phyloP scores from a whole-genome alignment of 805 yeast species.

The Cyberlindnera meyerae region DNA sequence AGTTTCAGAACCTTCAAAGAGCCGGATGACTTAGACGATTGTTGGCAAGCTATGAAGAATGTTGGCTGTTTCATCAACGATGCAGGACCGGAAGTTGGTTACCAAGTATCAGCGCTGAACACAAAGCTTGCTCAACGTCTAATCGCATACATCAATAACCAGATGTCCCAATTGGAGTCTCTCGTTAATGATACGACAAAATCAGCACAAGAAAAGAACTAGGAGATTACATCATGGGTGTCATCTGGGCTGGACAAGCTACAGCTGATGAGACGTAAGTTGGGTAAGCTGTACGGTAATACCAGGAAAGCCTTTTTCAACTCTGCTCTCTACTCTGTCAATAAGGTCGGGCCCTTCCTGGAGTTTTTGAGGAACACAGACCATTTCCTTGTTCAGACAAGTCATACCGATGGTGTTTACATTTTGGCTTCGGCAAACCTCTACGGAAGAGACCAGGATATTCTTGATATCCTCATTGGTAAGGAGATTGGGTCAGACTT shows the following conservation, averaged over 20 bases:
- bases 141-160: conserved; percentile 65
- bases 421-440: conserved; percentile 62
- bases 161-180: conserved; percentile 57
- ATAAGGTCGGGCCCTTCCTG: conserved; percentile 47
- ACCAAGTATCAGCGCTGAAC: conserved; percentile 62
- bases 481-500: conserved; percentile 49
- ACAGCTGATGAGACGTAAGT: conserved; percentile 74
- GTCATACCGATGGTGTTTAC: conserved; percentile 68
- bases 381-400: conserved; percentile 75
- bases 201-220: conserved; percentile 20
- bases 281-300: conserved; percentile 69
- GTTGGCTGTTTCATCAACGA: conserved; percentile 76
- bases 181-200: conserved; percentile 20
- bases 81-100: conserved; percentile 77
- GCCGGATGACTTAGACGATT: conserved; percentile 81
- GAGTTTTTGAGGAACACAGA: conserved; percentile 56
- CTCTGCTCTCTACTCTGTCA: conserved; percentile 55
- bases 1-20: conserved; percentile 83
- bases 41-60: conserved; percentile 73
- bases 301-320: conserved; percentile 71
- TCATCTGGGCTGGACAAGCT: conserved; percentile 62
- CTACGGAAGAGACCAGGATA: conserved; percentile 36
- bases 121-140: conserved; percentile 65
- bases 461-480: conserved; percentile 40
- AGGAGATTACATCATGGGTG: conserved; percentile 36